Base-by-base conservation (phyloP, 495 filamentous ascomycete species). In the Corynascus novoguineensis region DNA sequence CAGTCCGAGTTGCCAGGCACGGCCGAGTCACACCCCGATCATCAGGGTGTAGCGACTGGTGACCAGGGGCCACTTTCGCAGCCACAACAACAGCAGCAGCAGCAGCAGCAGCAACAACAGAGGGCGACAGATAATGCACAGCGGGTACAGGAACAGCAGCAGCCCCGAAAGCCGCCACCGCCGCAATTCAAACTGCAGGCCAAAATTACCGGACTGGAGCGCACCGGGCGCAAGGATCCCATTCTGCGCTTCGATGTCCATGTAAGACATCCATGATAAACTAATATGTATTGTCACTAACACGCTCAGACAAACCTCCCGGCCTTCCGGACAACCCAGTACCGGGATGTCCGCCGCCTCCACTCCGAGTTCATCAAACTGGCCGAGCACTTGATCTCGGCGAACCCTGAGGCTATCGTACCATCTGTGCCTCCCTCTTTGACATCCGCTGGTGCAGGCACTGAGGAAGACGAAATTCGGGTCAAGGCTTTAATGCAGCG, bases 191-290 rank as follows among this genome's bases (percentile, higher is more conserved):
- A 88, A 65, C 78, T 99, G 31, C 89, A 95, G 68, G 92, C 87
- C 11, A 97, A 96, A 71, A 88, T 99, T 58, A 96, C 91, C 3
- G 90, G 86, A 12, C 75, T 99, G 28, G 95, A 99, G 70, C 77
- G 95, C 45, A 92, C 88, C 8, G 92, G 92, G 19, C 87, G 92
- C 65, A 99, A 97, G 69, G 95, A 97, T 66, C 90, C 89, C 5
- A 92, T 97, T 53, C 73, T 99, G 51, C 82, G 88, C 69, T 99
- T 99, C 64, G 95, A 99, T 77, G 89, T 99, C 21, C 90, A 99
- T 72, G 93, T 97, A 82, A 64, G 88, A 60, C 11, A 15, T 29
- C 35, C 50, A 61, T 19, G 41, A 41, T 34, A 15, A 50, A 55
- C 21, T 46, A 5, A 32, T 50, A 50, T 35, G 27, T 34, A 46